Conservation (phyloP, 805 yeast species). For the Candida schatavii region DNA sequence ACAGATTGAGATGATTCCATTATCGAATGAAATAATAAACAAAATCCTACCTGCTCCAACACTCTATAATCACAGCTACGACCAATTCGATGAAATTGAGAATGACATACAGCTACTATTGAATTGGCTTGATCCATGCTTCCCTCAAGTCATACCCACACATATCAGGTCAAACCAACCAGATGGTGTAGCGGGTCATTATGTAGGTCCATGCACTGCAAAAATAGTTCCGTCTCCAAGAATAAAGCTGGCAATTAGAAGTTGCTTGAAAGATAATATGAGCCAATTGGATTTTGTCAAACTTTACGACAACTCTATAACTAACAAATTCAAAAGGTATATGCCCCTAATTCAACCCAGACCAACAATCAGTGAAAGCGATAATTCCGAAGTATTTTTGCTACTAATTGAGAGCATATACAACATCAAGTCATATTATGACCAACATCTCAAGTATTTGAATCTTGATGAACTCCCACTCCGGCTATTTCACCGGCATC, state of each 20-base stretch:
- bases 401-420: constrained; percentile 16
- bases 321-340: constrained; percentile 14
- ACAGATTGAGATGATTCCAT: not conserved
- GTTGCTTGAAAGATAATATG: constrained; percentile 32
- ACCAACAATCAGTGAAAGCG: constrained; percentile 2
- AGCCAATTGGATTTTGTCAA: constrained; percentile 32
- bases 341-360: constrained; percentile 8
- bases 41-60: constrained; percentile 14
- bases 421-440: constrained; percentile 21
- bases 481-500: constrained; percentile 24
- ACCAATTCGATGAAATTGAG: constrained; percentile 23
- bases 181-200: not conserved
- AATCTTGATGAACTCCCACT: constrained; percentile 18
- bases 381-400: constrained; percentile 8
- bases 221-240: constrained; percentile 29
- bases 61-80: constrained; percentile 7
- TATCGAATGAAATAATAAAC: constrained; percentile 11
- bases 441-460: constrained; percentile 19
- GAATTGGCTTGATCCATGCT: constrained; percentile 31
- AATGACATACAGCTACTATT: constrained; percentile 33
- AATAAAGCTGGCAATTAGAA: constrained; percentile 33
- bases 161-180: not conserved
- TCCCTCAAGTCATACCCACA: constrained; percentile 12
- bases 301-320: constrained; percentile 32
- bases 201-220: not conserved